Evolutionary conservation across 1,139 yeast species (phyloP).

Genomic region (Debaryomyces udenii): DNA sequence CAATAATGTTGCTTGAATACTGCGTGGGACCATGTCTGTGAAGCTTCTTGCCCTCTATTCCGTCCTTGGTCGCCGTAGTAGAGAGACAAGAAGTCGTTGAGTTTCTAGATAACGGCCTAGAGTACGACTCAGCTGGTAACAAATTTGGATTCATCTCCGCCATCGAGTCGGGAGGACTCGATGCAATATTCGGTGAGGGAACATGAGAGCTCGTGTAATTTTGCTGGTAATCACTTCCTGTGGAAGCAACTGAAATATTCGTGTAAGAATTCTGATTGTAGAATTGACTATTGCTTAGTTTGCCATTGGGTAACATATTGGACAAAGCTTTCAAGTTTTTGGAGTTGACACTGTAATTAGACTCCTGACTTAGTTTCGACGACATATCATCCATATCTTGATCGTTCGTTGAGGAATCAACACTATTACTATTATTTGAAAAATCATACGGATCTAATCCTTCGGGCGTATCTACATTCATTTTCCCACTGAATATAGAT

Average conservation of each 20-base stretch:
- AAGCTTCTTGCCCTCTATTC: conserved; percentile 63
- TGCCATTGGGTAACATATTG: conserved; percentile 3
- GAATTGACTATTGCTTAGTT: conserved; percentile 4
- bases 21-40: conserved; percentile 48
- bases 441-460: conserved; percentile 24
- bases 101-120: conserved; percentile 62
- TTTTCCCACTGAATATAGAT: conserved; percentile 43
- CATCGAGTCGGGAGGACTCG: background rate
- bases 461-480: conserved; percentile 32
- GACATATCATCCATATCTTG: conserved; percentile 12
- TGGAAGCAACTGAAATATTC: conserved; percentile 31
- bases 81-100: conserved; percentile 68
- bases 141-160: conserved; percentile 1
- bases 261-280: conserved; percentile 19
- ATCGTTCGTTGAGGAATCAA: conserved; percentile 9
- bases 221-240: conserved; percentile 28
- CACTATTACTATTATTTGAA: conserved; percentile 12
- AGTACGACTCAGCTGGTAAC: conserved; percentile 24
- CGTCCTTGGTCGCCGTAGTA: conserved; percentile 74
- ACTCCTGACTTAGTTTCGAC: conserved; percentile 19
- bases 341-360: conserved; percentile 27
- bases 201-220: conserved; percentile 1
- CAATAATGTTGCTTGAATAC: conserved; percentile 37
- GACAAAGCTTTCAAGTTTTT: conserved; percentile 21
- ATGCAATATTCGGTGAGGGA: background rate